phyloP scores from a whole-genome alignment of 345 rosid genomes.

The Hibiscus tridactylites region DNA sequence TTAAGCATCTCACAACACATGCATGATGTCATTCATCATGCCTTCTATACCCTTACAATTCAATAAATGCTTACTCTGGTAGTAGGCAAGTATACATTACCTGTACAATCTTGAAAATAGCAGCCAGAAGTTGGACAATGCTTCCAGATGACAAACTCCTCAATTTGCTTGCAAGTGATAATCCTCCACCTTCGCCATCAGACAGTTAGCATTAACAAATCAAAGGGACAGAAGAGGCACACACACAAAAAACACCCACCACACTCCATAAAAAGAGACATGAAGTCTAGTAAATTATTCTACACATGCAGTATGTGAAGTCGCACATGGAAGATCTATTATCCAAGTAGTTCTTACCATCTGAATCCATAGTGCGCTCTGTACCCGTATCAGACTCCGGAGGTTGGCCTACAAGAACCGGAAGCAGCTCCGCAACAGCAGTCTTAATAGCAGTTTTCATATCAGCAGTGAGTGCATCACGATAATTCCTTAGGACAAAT shows the following conservation, averaged over 20 bases:
- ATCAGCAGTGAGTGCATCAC: constrained; percentile 81
- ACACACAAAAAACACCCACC: background rate
- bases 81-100: constrained; percentile 59
- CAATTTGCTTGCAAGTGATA: constrained; percentile 89
- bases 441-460: constrained; percentile 94
- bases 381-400: constrained; percentile 60
- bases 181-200: constrained; percentile 63
- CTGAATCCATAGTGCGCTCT: constrained; percentile 64
- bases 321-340: background rate
- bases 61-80: background rate
- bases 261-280: background rate
- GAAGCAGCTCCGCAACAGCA: constrained; percentile 91
- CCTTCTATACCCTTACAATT: background rate
- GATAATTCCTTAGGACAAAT: constrained; percentile 73
- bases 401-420: constrained; percentile 59
- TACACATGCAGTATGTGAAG: background rate
- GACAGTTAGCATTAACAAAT: constrained; percentile 13
- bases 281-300: background rate
- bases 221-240: constrained; percentile 7
- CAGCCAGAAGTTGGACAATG: constrained; percentile 78
- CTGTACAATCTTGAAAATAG: constrained; percentile 81
- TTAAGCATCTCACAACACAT: background rate
- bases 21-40: background rate
- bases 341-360: constrained; percentile 42
- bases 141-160: constrained; percentile 81